These are phyloP conservation scores for Paraglomus brasilianum DNA, from an alignment of 192 early-diverging fungal genomes.

Conservation along the genomic window DNA sequence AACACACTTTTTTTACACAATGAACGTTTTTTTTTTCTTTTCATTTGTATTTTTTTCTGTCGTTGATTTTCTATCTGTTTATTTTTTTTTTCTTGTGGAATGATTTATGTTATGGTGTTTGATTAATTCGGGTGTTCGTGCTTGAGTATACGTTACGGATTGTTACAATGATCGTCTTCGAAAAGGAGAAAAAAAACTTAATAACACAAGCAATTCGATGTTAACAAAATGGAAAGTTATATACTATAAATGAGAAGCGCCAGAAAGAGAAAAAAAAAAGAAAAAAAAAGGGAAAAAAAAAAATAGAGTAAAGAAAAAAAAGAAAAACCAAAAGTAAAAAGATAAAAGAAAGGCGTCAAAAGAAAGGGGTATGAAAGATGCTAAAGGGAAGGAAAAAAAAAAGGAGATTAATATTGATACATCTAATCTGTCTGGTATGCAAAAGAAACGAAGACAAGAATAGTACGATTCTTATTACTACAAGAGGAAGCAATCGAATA, in stretches of 20 bases:
- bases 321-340: not conserved
- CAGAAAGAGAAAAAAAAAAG: conserved; percentile 23
- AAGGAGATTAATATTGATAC: not conserved
- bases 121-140: conserved; percentile 2
- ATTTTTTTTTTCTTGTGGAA: conserved; percentile 16
- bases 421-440: too few relatives aligned
- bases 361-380: not conserved
- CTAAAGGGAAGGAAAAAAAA: not conserved
- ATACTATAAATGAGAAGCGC: not conserved
- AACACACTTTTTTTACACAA: too few relatives aligned
- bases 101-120: not conserved
- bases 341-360: conserved; percentile 8
- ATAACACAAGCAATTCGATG: not conserved
- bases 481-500: too few relatives aligned
- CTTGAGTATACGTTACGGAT: conserved; percentile 8
- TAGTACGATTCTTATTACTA: too few relatives aligned
- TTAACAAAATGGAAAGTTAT: conserved; percentile 1
- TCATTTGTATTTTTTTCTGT: not conserved
- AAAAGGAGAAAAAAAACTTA: conserved; percentile 22
- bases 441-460: too few relatives aligned
- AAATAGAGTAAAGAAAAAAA: conserved; percentile 19
- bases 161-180: conserved; percentile 33
- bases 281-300: conserved; percentile 15
- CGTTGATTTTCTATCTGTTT: not conserved
- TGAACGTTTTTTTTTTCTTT: not conserved